Percentiles rank a stretch among this genome's conserved stretches.
phyloP scores from a whole-genome alignment of 495 filamentous ascomycete species.

The Xylaria bambusicola region DNA sequence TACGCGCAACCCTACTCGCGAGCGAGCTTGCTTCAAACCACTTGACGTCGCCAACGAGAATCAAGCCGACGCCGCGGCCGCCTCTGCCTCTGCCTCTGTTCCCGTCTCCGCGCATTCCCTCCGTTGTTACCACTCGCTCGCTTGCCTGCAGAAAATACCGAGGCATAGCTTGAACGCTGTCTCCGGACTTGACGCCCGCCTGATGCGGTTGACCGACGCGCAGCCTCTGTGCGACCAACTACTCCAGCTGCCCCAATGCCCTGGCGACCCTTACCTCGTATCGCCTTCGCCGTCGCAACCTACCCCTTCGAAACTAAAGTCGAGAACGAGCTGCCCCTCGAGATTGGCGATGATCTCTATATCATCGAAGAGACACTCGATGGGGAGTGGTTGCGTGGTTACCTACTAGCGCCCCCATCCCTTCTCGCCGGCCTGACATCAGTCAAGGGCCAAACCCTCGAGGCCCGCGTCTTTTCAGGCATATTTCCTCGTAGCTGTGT shows the following conservation, averaged over 20 bases:
- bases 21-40: not conserved
- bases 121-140: slow-evolving; percentile 11
- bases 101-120: not conserved
- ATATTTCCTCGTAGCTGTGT: slow-evolving; percentile 95
- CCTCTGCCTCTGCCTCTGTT: not conserved
- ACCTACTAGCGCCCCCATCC: slow-evolving; percentile 91
- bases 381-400: slow-evolving; percentile 91
- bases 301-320: slow-evolving; percentile 87
- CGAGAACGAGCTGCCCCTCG: slow-evolving; percentile 90
- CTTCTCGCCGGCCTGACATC: slow-evolving; percentile 89
- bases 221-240: slow-evolving; percentile 34
- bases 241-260: slow-evolving; percentile 63
- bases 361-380: slow-evolving; percentile 92
- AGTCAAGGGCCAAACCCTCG: slow-evolving; percentile 87
- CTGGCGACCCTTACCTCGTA: slow-evolving; percentile 94
- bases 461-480: slow-evolving; percentile 93
- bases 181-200: slow-evolving; percentile 19
- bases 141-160: slow-evolving; percentile 15
- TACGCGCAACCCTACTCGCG: not conserved
- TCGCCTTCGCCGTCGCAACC: slow-evolving; percentile 94
- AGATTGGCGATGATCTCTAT: slow-evolving; percentile 97
- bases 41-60: not conserved
- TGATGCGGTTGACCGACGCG: slow-evolving; percentile 38
- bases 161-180: not conserved
- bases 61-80: not conserved